Base-by-base conservation (phyloP, 2,329 filamentous ascomycete species). In the Zymoseptoria pseudotritici region DNA sequence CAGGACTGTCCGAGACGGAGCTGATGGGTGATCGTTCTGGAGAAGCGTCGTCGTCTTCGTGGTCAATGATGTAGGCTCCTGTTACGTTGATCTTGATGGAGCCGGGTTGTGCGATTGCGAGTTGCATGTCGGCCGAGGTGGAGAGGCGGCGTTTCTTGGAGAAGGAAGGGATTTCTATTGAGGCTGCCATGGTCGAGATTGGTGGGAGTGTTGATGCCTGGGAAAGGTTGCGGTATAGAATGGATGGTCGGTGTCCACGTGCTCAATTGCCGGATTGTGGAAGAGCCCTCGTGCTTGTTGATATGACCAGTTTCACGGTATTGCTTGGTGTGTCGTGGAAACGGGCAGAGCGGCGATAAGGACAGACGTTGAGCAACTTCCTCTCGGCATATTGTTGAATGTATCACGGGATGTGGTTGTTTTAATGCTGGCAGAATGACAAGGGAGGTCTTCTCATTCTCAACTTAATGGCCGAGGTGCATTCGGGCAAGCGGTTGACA, bases 11-110 rank as follows among this genome's bases (percentile, higher is more conserved):
- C 66, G 68, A 60, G 55, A 72, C 65, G 58, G 71, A 68, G 36
- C 75, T 73, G 50, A 78, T 77, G 3, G 82, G 80, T n/a, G 69
- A 70, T 50, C 62, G 49, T 57, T 66, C 63, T 2, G 71, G 69
- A 7, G 70, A 69, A 17, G 56, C 55, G 31, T 72, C 70, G 21
- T 70, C 67, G 11, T 77, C 75, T 46, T 90, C 88, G 63, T 93
- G 87, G 72, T 97, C 91, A 69, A 96, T 91, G 66, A 99, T 97
- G 72, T 96, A 97, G 49, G 94, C 94, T 71, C 93, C 94, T 74
- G 91, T 86, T 65, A 97, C 93, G 73, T 99, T 97, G 79, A 99
- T 97, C 77, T 90, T 88, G 70, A 97, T 91, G 13, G 89, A 78
- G 22, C 84, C 84, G 2, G 84, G 84, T 60, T 83, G 82, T 61